These are phyloP conservation scores for Ehretia macrophylla DNA, from an alignment of 257 asterid species.

Conservation along the genomic window DNA sequence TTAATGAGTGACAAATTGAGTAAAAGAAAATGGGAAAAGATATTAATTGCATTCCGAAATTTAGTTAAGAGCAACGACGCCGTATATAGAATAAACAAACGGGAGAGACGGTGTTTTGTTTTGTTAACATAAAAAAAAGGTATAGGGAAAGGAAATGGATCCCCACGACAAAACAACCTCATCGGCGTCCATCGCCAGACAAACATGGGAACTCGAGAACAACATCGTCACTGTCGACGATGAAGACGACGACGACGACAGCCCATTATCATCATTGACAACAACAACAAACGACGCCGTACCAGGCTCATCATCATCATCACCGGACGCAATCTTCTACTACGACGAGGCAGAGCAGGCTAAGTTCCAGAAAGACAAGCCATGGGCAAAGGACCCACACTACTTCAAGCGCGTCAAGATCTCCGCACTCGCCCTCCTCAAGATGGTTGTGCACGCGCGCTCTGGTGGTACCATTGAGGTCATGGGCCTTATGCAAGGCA, in stretches of 20 bases:
- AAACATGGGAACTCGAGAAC: constrained; percentile 32
- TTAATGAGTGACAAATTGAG: no score
- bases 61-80: no score
- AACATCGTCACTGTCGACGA: constrained; percentile 13
- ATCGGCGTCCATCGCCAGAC: constrained; percentile 21
- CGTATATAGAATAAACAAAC: no score
- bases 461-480: constrained; percentile 97
- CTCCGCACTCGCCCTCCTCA: constrained; percentile 92
- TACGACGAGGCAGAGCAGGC: constrained; percentile 80
- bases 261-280: constrained; percentile 3
- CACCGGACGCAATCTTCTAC: constrained; percentile 82
- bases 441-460: constrained; percentile 99
- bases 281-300: constrained; percentile 7
- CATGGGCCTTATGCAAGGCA: constrained; percentile 99
- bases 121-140: no score
- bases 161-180: neutral
- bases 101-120: no score
- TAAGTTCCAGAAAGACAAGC: constrained; percentile 78
- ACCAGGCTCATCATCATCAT: constrained; percentile 5
- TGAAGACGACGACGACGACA: no score
- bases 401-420: constrained; percentile 94
- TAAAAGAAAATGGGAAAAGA: no score
- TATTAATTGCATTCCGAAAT: no score
- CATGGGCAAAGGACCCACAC: constrained; percentile 91
- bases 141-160: constrained; percentile 22